Evolutionary conservation across 2,329 filamentous ascomycete species (phyloP).

Genomic region (Paraconiothyrium sp.): DNA sequence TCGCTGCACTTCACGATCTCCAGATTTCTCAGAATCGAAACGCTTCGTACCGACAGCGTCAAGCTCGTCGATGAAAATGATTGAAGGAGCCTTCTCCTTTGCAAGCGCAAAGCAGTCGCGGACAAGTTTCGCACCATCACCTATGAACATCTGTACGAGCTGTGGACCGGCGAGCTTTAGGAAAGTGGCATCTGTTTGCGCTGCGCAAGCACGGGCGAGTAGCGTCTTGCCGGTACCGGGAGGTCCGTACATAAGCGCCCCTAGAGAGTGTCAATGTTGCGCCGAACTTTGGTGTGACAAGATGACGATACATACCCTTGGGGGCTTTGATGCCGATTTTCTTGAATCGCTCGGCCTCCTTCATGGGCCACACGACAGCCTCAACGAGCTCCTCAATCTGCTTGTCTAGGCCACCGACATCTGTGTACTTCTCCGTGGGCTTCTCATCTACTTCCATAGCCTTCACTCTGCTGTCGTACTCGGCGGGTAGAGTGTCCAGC

Average conservation of each 20-base stretch:
- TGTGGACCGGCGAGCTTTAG: conserved; percentile 97
- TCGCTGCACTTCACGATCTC: conserved; percentile 96
- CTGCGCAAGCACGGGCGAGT: conserved; percentile 92
- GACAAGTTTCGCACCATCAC: conserved; percentile 96
- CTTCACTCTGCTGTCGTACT: conserved; percentile 98
- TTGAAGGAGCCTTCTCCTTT: conserved; percentile 98
- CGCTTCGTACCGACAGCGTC: conserved; percentile 99
- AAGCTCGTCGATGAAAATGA: conserved; percentile 99
- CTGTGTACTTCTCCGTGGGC: conserved; percentile 97
- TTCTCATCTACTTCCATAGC: conserved; percentile 99
- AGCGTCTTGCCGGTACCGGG: conserved; percentile 91
- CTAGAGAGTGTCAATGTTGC: conserved; percentile 48
- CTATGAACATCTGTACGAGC: conserved; percentile 99
- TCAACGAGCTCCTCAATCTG: conserved; percentile 99
- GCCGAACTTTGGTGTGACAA: conserved; percentile 5
- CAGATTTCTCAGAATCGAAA: conserved; percentile 98
- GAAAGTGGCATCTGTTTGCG: conserved; percentile 98
- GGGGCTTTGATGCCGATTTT: conserved; percentile 99
- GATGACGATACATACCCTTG: conserved; percentile 73
- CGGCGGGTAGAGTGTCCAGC: conserved; percentile 93
- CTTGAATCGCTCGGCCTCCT: conserved; percentile 98
- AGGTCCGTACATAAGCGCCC: conserved; percentile 97
- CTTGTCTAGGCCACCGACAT: conserved; percentile 97
- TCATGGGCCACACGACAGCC: conserved; percentile 99
- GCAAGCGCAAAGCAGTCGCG: conserved; percentile 97